phyloP scores from a whole-genome alignment of 2,329 filamentous ascomycete genomes.

The Ophiostoma fasciatum region DNA sequence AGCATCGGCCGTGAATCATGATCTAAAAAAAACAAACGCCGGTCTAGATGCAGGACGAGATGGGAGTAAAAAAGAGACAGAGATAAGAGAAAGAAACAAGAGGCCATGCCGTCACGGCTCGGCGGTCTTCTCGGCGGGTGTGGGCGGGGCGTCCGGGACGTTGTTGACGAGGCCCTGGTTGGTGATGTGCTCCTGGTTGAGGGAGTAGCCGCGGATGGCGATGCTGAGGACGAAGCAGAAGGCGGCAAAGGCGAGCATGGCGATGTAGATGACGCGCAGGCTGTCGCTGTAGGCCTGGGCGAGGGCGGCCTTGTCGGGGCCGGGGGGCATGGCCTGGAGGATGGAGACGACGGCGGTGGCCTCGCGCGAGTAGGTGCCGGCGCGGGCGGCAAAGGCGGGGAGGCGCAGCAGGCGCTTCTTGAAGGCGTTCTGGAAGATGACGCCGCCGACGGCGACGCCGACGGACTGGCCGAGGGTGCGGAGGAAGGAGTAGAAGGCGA shows the following conservation, averaged over 20 bases:
- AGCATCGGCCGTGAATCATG: too few species aligned
- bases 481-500: constrained; percentile 26
- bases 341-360: constrained; percentile 38
- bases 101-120: neutral
- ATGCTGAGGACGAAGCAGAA: constrained; percentile 35
- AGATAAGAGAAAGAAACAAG: neutral
- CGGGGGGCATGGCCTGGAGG: constrained; percentile 31
- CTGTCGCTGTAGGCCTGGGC: constrained; percentile 32
- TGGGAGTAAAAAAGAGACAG: neutral
- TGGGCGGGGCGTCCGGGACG: neutral
- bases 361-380: constrained; percentile 35
- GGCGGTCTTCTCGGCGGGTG: constrained; percentile 1
- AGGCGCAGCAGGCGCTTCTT: constrained; percentile 7
- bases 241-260: constrained; percentile 34
- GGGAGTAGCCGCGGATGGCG: constrained; percentile 32
- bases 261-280: constrained; percentile 36
- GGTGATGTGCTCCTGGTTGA: constrained; percentile 32
- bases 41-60: too few species aligned
- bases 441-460: constrained; percentile 26
- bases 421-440: constrained; percentile 24
- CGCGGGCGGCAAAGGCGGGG: constrained; percentile 10
- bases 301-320: constrained; percentile 23
- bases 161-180: constrained; percentile 30
- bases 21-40: too few species aligned
- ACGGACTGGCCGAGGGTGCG: constrained; percentile 26